Base-by-base conservation (phyloP, 352 stramenopile species). In the Globisporangium acanthophoron region DNA sequence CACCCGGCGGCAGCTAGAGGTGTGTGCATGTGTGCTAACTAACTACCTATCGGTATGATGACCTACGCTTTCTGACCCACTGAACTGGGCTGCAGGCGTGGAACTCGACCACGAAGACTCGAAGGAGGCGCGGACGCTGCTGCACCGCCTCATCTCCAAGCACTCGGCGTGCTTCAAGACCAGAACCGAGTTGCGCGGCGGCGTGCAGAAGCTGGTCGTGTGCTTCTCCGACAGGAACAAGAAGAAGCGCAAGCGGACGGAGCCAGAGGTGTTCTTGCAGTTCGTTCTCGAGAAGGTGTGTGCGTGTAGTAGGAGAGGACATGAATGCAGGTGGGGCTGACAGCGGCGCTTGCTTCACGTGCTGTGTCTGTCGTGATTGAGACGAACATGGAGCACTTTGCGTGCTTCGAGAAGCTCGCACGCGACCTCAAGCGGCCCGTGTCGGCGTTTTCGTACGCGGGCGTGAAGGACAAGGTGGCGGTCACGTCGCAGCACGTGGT, bases 391-490 rank as follows among this genome's bases (percentile, higher is more conserved):
- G 80, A 94, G 53, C 84, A 92, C 48, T 92, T 92, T 44, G 37
- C 71, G 18, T 86, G 71, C 60, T 75, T 94, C 18, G 84, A 94
- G 39, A 73, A 66, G 16, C 56, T 92, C 18, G 57, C 74, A 11
- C 70, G 74, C 0, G 45, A 51, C 5, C 67, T 90, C 24, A 70
- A 75, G 39, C 62, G 70, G 3, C 70, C 81, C 0, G 57, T 83
- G 9, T 80, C 78, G 1, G 73, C 73, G 9, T 89, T 92, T 57
- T 74, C 67, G 41, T 86, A 80, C 43, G 76, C 84, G 16, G 81
- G 81, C 0, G 90, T 78, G 9, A 94, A 94, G 57, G 84, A 92
- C 67, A 92, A 92, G 54, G 69, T 64, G 3, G 84, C 84, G 1
- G 57, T 90, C 47, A 92, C 84, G 4, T 81, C 66, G 35, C 81